Evolutionary conservation across 345 rosid species (phyloP), one percentile per base, ranked within the genome.

Genomic region (Hevea brasiliensis): DNA sequence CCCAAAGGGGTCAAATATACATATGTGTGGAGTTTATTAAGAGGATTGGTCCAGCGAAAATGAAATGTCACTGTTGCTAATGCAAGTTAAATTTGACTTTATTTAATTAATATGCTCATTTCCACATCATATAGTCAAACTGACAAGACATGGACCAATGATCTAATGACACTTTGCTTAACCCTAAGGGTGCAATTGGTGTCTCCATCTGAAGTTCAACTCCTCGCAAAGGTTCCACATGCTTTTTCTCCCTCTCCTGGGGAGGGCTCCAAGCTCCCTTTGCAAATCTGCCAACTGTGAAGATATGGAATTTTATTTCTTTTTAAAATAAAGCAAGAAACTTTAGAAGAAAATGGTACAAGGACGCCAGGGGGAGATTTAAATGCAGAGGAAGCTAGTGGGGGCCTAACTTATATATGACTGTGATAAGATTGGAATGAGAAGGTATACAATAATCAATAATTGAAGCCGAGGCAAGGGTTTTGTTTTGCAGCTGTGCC

Each of bases 41-140:
- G 1, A 47, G 14, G 14, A 12, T 48, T 14, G 32, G 8, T 41
- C 1, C 15, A 44, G 13, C 17, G 8, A 57, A 21, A 10, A 23
- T 50, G 70, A 56, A 56, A 23, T 20, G n/a, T n/a, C n/a, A n/a
- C n/a, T n/a, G n/a, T n/a, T 56, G 60, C 12, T 61, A 32, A 18
- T 61, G 35, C 9, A 53, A 56, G 56, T 73, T 62, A 45, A 58
- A 47, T 70, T 79, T 79, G 78, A 79, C 64, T 45, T 11, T 23
- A 8, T 7, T 42, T 3, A 23, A 21, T 10, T 9, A n/a, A n/a
- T n/a, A n/a, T 7, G 12, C 23, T 65, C 17, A 23, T 65, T 65
- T 65, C 68, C 53, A 45, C 54, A 65, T 65, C 54, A 65, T 4
- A 65, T 65, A 12, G 68, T 23, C 51, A 65, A 12, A 65, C 0